A percentile compares a stretch with the other conserved stretches of the same genome.
Evolutionary conservation across 2,329 filamentous ascomycete genomes (phyloP).

Genomic region (Trichothecium roseum): DNA sequence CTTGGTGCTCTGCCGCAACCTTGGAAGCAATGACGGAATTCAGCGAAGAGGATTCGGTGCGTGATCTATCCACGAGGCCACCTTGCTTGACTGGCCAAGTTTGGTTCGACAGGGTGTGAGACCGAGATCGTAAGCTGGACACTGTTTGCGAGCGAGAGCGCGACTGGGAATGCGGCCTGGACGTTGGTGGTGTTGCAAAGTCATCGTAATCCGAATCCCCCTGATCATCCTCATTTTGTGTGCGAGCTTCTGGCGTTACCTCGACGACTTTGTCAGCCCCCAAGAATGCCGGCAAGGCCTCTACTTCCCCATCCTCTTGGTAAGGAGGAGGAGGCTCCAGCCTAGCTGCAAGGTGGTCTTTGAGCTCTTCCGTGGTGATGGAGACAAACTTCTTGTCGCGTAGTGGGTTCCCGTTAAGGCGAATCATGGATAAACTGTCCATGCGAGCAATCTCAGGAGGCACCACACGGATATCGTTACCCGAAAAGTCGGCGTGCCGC

Average conservation of each 20-base stretch:
- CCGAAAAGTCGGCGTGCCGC: constrained; percentile 70
- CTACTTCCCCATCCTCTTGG: constrained; percentile 15
- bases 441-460: constrained; percentile 71
- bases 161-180: constrained; percentile 37
- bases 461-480: constrained; percentile 70
- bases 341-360: constrained; percentile 58
- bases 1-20: constrained; percentile 40
- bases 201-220: constrained; percentile 39
- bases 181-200: constrained; percentile 48
- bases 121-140: constrained; percentile 30
- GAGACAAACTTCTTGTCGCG: constrained; percentile 78
- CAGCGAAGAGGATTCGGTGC: constrained; percentile 50
- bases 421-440: constrained; percentile 64
- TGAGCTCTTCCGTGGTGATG: constrained; percentile 72
- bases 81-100: constrained; percentile 45
- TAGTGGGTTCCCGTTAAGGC: constrained; percentile 80
- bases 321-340: constrained; percentile 46
- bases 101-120: constrained; percentile 34
- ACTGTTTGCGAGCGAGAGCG: constrained; percentile 38
- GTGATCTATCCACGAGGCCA: constrained; percentile 61
- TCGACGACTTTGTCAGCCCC: constrained; percentile 10
- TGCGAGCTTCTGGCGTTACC: not conserved
- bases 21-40: constrained; percentile 47
- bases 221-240: constrained; percentile 27
- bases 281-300: constrained; percentile 11